Conservation (phyloP, 306 rosid genomes). For the Corylus americana region DNA sequence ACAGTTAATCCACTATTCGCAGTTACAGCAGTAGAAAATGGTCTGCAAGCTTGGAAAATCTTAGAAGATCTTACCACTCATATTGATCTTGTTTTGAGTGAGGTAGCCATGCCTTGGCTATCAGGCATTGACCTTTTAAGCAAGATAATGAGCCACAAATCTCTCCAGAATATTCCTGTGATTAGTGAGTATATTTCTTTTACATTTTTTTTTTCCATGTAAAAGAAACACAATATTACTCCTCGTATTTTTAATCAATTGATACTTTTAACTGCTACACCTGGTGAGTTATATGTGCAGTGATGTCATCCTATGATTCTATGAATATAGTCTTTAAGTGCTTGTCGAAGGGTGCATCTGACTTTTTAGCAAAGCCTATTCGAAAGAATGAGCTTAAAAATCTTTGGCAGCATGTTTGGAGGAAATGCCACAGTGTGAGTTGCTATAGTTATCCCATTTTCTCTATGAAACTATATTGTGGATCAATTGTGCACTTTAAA, state of each 20-base stretch:
- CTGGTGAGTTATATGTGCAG: conserved; percentile 70
- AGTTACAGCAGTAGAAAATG: conserved; percentile 15
- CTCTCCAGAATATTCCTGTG: conserved; percentile 61
- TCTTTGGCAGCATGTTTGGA: conserved; percentile 99
- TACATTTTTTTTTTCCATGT: neutral
- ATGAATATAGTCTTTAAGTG: conserved; percentile 96
- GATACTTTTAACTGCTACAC: conserved; percentile 43
- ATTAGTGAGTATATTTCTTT: conserved; percentile 56
- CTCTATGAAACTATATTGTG: neutral
- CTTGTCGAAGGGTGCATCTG: conserved; percentile 97
- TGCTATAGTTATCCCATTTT: conserved; percentile 9
- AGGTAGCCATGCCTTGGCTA: conserved; percentile 65
- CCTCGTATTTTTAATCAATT: conserved; percentile 16
- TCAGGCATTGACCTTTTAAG: conserved; percentile 64
- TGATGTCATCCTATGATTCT: conserved; percentile 97
- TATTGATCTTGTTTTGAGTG: conserved; percentile 58
- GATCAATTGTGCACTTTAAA: neutral
- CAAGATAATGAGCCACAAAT: conserved; percentile 59
- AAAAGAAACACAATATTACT: conserved; percentile 20
- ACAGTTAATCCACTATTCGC: neutral
- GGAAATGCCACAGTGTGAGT: conserved; percentile 96
- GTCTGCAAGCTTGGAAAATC: conserved; percentile 47
- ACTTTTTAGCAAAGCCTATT: conserved; percentile 89
- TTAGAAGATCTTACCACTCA: conserved; percentile 50
- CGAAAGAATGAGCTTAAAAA: conserved; percentile 97